Conservation (phyloP, 2,329 filamentous ascomycete genomes). For the Fusarium siculi region DNA sequence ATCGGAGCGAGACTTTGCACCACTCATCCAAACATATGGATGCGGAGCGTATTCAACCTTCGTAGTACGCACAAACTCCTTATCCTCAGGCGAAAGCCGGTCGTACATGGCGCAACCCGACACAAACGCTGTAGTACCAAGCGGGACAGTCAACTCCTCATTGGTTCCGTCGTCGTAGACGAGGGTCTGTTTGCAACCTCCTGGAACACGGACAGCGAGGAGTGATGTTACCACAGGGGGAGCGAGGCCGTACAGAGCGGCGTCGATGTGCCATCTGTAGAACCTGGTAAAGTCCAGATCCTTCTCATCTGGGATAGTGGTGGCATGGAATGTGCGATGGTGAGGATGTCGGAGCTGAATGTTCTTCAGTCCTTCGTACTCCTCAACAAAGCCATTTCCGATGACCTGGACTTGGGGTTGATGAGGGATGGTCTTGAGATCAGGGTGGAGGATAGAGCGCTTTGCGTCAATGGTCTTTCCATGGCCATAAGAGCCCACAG, state of each 20-base stretch:
- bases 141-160: slow-evolving; percentile 73
- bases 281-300: slow-evolving; percentile 65
- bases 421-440: slow-evolving; percentile 82
- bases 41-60: slow-evolving; percentile 81
- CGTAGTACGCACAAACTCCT: slow-evolving; percentile 73
- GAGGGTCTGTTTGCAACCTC: slow-evolving; percentile 71
- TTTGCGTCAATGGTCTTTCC: slow-evolving; percentile 76
- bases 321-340: slow-evolving; percentile 79
- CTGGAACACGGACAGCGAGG: slow-evolving; percentile 77
- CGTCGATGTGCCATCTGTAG: slow-evolving; percentile 85
- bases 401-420: slow-evolving; percentile 82
- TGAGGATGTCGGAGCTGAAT: slow-evolving; percentile 79
- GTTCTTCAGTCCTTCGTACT: slow-evolving; percentile 77
- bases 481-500: slow-evolving; percentile 75
- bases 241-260: slow-evolving; percentile 79
- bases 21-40: slow-evolving; percentile 84
- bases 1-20: slow-evolving; percentile 71
- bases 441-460: slow-evolving; percentile 76
- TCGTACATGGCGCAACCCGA: slow-evolving; percentile 78
- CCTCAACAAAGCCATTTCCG: slow-evolving; percentile 75
- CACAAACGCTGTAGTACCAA: slow-evolving; percentile 81
- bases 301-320: slow-evolving; percentile 65
- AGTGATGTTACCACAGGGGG: slow-evolving; percentile 79
- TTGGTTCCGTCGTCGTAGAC: slow-evolving; percentile 78
- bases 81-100: slow-evolving; percentile 70